These are phyloP conservation scores for Austroboletus festivus DNA, from an alignment of 768 basidiomycete genomes.

Conservation along the genomic window DNA sequence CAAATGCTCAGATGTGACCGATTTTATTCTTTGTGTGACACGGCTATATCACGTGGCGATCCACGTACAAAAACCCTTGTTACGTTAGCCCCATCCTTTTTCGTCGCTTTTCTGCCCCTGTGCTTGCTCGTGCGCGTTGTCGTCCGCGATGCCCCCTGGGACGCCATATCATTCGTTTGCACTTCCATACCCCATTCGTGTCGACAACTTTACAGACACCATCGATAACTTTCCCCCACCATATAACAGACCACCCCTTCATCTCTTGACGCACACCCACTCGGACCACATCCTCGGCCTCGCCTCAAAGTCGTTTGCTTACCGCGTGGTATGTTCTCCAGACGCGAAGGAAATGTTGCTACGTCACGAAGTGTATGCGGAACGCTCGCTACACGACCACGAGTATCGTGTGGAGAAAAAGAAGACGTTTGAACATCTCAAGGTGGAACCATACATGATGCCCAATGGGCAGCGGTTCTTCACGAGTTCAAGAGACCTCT, in stretches of 20 bases:
- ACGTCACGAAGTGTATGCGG: conserved; percentile 65
- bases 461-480: conserved; percentile 49
- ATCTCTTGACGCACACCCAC: conserved; percentile 89
- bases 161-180: conserved; percentile 76
- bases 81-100: no score
- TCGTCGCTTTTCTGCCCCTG: conserved; percentile 22
- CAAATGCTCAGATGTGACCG: no score
- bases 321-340: conserved; percentile 69
- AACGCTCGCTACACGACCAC: conserved; percentile 55
- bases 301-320: conserved; percentile 68
- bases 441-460: conserved; percentile 46
- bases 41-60: no score
- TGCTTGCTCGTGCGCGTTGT: background rate
- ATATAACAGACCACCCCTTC: conserved; percentile 42
- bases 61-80: no score
- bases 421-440: conserved; percentile 67
- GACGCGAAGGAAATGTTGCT: conserved; percentile 88
- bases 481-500: conserved; percentile 60
- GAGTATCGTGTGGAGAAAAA: conserved; percentile 28
- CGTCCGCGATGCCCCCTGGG: conserved; percentile 60
- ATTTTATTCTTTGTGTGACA: no score
- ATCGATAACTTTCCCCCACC: conserved; percentile 33
- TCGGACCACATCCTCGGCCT: conserved; percentile 84
- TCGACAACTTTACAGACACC: conserved; percentile 72
- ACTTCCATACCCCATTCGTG: conserved; percentile 77